phyloP scores from a whole-genome alignment of 805 yeast genomes.

The Metschnikowia similis region DNA sequence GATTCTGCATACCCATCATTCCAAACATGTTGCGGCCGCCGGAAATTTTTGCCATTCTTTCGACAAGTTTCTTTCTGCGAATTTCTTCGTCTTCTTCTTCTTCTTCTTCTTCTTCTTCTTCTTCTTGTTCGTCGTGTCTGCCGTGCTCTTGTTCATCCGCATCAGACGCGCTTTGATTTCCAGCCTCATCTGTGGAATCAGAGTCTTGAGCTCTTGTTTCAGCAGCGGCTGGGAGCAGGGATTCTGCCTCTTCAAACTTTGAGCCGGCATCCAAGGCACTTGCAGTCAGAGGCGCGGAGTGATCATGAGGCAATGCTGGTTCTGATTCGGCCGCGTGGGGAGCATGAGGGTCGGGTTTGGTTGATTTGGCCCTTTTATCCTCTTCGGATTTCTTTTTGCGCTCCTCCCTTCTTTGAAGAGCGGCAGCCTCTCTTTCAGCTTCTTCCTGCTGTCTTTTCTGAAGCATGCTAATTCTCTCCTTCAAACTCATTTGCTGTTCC shows the following conservation, averaged over 20 bases:
- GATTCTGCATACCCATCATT: slow-evolving; percentile 54
- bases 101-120: slow-evolving; percentile 23
- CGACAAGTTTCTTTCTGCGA: slow-evolving; percentile 72
- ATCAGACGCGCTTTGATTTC: slow-evolving; percentile 23
- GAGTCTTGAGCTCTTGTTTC: background rate
- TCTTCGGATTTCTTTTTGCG: slow-evolving; percentile 37
- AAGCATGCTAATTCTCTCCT: slow-evolving; percentile 79
- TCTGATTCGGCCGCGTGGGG: slow-evolving; percentile 15
- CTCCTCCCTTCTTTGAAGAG: slow-evolving; percentile 48
- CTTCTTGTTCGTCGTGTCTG: slow-evolving; percentile 24
- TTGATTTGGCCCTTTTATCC: slow-evolving; percentile 1
- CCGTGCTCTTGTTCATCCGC: slow-evolving; percentile 47
- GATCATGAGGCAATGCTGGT: background rate
- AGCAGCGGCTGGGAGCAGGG: background rate
- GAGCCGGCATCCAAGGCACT: background rate
- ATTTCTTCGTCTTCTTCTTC: slow-evolving; percentile 75
- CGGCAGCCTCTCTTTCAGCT: slow-evolving; percentile 64
- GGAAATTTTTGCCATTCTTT: slow-evolving; percentile 93
- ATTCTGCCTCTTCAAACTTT: background rate
- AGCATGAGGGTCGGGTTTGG: background rate
- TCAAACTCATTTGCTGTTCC: slow-evolving; percentile 73
- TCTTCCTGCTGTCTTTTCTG: slow-evolving; percentile 81
- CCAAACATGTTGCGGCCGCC: slow-evolving; percentile 82
- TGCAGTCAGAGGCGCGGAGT: background rate
- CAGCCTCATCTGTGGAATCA: background rate